Evolutionary conservation across 352 stramenopile genomes (phyloP).

Genomic region (Elongisporangium undulatum): DNA sequence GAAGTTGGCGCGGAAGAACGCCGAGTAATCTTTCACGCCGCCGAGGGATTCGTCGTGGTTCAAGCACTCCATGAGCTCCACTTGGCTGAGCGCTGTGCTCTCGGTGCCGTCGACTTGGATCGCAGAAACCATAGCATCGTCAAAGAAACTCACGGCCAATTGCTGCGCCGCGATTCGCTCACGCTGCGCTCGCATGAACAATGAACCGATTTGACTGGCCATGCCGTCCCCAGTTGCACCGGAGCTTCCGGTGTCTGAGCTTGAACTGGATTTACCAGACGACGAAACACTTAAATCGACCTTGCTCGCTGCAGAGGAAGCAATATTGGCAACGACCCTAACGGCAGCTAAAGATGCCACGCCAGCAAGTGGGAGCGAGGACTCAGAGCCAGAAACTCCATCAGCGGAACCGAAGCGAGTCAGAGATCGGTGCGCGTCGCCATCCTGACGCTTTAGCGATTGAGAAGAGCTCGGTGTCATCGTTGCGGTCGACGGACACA

Average conservation of each 20-base stretch:
- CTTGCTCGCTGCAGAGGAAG: no score
- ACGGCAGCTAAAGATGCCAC: not conserved
- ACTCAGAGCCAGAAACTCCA: not conserved
- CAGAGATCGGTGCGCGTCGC: not conserved
- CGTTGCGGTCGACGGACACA: constrained; percentile 8
- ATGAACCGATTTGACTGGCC: not conserved
- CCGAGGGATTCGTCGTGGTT: constrained; percentile 16
- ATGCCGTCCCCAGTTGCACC: not conserved
- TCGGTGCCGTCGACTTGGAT: constrained; percentile 16
- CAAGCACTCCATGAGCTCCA: constrained; percentile 28
- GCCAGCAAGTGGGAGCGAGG: not conserved
- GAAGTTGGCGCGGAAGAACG: constrained; percentile 22
- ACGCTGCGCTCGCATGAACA: constrained; percentile 8
- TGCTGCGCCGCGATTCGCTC: constrained; percentile 15
- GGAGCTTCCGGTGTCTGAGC: not conserved
- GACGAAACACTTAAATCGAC: not conserved
- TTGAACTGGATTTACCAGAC: not conserved
- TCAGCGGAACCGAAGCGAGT: not conserved
- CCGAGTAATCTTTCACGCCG: constrained; percentile 25
- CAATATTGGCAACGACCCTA: no score
- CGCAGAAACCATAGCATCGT: constrained; percentile 10
- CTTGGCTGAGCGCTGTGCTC: constrained; percentile 18
- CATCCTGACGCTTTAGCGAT: not conserved
- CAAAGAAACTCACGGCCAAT: constrained; percentile 14
- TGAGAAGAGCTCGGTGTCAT: not conserved